These are phyloP conservation scores for Ganoderma multipileum DNA, from an alignment of 1,284 basidiomycete genomes.

Conservation along the genomic window DNA sequence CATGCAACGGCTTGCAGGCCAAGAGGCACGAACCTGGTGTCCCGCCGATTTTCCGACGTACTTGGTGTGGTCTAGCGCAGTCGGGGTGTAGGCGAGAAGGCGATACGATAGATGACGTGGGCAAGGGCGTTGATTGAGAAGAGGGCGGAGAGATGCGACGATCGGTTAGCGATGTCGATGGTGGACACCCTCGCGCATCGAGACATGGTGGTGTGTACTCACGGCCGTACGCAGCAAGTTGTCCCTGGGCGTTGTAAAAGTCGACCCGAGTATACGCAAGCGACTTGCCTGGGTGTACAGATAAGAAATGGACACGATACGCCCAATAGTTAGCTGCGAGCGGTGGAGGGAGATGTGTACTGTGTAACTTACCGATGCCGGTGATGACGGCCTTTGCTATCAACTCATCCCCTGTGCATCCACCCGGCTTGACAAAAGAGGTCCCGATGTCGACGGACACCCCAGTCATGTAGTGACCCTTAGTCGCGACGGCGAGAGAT, in stretches of 20 bases:
- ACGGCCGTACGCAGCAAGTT: constrained; percentile 88
- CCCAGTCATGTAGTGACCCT: constrained; percentile 86
- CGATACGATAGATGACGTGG: not conserved
- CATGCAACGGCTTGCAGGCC: not conserved
- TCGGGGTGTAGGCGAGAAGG: constrained; percentile 5
- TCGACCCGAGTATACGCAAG: constrained; percentile 84
- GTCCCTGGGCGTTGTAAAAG: constrained; percentile 73
- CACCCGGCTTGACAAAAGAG: constrained; percentile 80
- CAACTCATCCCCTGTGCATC: constrained; percentile 68
- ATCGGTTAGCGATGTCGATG: not conserved
- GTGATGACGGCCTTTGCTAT: constrained; percentile 67
- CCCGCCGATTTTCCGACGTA: constrained; percentile 80
- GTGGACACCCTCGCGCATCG: not conserved
- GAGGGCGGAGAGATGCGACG: not conserved
- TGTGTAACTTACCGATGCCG: constrained; percentile 57
- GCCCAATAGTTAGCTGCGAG: too few species aligned
- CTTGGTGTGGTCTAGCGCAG: constrained; percentile 79
- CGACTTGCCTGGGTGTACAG: constrained; percentile 67
- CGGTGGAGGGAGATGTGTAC: constrained; percentile 24
- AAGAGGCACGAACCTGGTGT: constrained; percentile 56
- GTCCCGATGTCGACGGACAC: constrained; percentile 90
- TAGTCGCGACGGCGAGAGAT: constrained; percentile 81
- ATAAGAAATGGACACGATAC: not conserved
- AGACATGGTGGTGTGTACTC: constrained; percentile 36
- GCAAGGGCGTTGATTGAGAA: constrained; percentile 4